phyloP scores from a whole-genome alignment of 176 grass and related monocot species.

The Cenchrus fungigraminus region DNA sequence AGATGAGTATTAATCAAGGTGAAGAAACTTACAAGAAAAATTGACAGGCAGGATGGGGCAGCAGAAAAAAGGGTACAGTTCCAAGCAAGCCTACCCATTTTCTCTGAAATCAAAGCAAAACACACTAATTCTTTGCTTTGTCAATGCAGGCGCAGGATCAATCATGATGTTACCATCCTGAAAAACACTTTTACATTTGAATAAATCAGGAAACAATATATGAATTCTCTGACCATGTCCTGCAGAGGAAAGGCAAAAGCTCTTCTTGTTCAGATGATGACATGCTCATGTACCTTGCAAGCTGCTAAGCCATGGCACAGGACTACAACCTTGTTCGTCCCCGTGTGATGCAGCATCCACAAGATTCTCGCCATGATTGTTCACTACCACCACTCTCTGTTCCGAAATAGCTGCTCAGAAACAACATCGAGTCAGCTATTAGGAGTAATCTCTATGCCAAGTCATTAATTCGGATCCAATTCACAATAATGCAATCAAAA shows the following conservation, averaged over 20 bases:
- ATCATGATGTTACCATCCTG: conserved; percentile 63
- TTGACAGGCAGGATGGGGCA: no score
- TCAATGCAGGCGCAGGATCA: conserved; percentile 65
- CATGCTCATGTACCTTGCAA: conserved; percentile 27
- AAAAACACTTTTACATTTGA: conserved; percentile 4
- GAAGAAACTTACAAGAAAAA: no score
- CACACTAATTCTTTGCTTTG: conserved; percentile 6
- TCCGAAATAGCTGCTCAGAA: conserved; percentile 36
- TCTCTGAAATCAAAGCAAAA: no score
- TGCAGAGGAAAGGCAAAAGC: neutral
- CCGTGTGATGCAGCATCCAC: conserved; percentile 62
- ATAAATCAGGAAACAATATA: conserved; percentile 1
- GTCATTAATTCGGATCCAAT: no score
- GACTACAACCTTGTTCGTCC: conserved; percentile 71
- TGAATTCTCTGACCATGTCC: neutral
- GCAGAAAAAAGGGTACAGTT: no score
- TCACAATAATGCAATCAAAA: neutral
- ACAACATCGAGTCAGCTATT: conserved; percentile 1
- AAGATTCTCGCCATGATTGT: conserved; percentile 83
- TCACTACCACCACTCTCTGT: conserved; percentile 52
- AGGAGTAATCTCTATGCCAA: neutral
- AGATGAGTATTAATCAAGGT: no score
- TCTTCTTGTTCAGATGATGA: no score
- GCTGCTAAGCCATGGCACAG: conserved; percentile 78
- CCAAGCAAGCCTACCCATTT: no score